phyloP scores from a whole-genome alignment of 257 asterid genomes.

The Echites panduratus region DNA sequence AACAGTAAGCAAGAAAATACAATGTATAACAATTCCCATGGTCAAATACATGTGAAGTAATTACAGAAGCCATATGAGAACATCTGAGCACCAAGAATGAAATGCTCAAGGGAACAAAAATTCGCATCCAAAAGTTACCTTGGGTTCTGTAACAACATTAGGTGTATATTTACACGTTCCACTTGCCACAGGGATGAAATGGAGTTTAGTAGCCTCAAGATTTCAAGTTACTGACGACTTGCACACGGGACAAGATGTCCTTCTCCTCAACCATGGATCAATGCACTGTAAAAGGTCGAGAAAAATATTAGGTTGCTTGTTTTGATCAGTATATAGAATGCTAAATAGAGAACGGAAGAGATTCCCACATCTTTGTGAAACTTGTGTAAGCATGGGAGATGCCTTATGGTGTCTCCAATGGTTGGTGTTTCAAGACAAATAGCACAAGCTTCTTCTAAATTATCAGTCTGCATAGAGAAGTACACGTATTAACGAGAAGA shows the following conservation, averaged over 20 bases:
- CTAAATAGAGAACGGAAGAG: not conserved
- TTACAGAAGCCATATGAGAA: not conserved
- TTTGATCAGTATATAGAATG: not conserved
- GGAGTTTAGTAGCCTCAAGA: not conserved
- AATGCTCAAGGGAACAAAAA: not conserved
- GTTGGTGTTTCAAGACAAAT: conserved; percentile 83
- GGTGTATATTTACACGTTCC: not conserved
- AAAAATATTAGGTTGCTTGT: conserved; percentile 7
- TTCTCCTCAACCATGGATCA: conserved; percentile 92
- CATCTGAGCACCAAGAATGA: not conserved
- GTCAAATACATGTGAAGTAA: not conserved
- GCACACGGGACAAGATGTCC: conserved; percentile 81
- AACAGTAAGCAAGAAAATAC: no score
- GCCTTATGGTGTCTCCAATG: conserved; percentile 70
- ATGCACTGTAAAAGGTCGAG: conserved; percentile 56
- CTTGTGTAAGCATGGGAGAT: conserved; percentile 94
- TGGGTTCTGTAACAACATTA: not conserved
- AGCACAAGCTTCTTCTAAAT: conserved; percentile 70
- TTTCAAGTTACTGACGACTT: conserved; percentile 64
- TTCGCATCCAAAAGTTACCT: conserved; percentile 5
- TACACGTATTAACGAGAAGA: not conserved
- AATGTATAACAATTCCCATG: not conserved
- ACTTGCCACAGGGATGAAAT: not conserved
- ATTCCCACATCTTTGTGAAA: conserved; percentile 84
- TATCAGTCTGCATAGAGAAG: conserved; percentile 48